Conservation (phyloP, 148 eudicot genomes). For the Pharnaceum exiguum region DNA sequence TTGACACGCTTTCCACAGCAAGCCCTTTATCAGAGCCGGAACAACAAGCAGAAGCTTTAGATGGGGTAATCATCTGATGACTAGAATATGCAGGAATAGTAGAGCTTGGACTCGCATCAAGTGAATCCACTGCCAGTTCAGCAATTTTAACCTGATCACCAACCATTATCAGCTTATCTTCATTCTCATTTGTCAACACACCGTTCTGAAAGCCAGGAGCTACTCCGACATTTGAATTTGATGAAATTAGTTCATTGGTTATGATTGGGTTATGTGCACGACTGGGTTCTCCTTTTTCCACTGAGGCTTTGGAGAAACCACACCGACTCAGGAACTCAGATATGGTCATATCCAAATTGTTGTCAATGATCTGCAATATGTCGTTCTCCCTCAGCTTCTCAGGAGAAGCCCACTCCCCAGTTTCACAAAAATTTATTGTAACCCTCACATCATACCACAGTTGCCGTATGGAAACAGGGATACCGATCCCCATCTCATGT, state of each 20-base stretch:
- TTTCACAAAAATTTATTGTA: conserved; percentile 28
- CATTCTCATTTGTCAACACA: conserved; percentile 2
- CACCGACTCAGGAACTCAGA: conserved; percentile 28
- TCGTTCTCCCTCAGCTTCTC: conserved; percentile 47
- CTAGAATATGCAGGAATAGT: neutral
- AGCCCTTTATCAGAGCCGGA: neutral
- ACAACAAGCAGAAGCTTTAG: conserved; percentile 5
- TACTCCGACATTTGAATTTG: conserved; percentile 11
- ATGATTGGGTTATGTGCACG: conserved; percentile 11
- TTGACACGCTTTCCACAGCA: neutral
- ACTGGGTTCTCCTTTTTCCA: conserved; percentile 21
- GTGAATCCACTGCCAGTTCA: conserved; percentile 1
- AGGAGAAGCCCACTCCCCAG: conserved; percentile 62
- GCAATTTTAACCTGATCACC: conserved; percentile 4
- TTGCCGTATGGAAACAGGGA: conserved; percentile 67
- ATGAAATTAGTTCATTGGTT: conserved; percentile 13
- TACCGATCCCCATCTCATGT: conserved; percentile 27
- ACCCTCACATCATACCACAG: conserved; percentile 82
- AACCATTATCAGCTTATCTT: neutral
- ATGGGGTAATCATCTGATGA: conserved; percentile 11
- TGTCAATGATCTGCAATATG: conserved; percentile 35
- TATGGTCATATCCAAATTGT: conserved; percentile 36
- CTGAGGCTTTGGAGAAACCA: conserved; percentile 18
- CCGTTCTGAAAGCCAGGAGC: conserved; percentile 9
- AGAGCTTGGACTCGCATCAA: neutral